phyloP scores from a whole-genome alignment of 2,329 filamentous ascomycete genomes.

The Neoscytalidium dimidiatum region DNA sequence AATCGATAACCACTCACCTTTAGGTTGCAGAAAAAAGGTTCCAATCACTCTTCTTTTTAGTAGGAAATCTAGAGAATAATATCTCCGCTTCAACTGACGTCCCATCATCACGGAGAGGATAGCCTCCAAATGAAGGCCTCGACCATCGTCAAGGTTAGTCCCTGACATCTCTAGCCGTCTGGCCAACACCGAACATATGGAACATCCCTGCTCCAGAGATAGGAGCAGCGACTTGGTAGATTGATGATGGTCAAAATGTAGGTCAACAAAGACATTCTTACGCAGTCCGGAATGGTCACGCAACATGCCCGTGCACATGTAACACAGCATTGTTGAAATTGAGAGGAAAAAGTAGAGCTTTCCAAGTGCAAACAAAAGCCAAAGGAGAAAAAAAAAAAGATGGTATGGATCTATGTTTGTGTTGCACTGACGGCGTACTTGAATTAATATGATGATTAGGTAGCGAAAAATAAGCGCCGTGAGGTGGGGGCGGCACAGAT shows the following conservation, averaged over 20 bases:
- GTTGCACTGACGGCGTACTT: not conserved
- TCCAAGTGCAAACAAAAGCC: not conserved
- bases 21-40: not conserved
- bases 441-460: not conserved
- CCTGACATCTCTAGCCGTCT: not conserved
- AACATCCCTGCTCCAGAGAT: constrained; percentile 19
- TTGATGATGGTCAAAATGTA: constrained; percentile 22
- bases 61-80: constrained; percentile 19
- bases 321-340: constrained; percentile 15
- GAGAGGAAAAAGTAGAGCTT: not conserved
- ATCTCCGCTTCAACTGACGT: not conserved
- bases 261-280: constrained; percentile 19
- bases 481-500: not conserved
- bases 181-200: constrained; percentile 21
- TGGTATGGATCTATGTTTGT: not conserved
- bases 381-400: not conserved
- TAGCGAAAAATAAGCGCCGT: not conserved
- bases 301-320: constrained; percentile 21
- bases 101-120: not conserved
- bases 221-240: not conserved
- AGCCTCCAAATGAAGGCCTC: not conserved
- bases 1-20: not conserved
- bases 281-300: constrained; percentile 17
- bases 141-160: not conserved
- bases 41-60: not conserved